Conservation (phyloP, 768 basidiomycete genomes). For the Trametes villosa region DNA sequence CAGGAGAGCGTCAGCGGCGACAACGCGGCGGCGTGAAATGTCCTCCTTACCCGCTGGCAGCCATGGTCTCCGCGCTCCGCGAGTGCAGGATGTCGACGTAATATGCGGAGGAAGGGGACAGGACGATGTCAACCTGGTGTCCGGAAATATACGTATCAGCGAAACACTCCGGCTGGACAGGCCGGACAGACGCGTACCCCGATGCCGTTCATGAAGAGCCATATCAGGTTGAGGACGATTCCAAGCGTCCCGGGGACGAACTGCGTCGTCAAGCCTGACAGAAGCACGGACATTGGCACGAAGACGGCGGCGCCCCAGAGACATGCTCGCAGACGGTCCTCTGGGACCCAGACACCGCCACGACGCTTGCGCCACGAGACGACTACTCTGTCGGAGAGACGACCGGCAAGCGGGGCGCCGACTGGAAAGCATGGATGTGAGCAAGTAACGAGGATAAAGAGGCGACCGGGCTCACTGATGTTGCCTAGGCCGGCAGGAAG, state of each 20-base stretch:
- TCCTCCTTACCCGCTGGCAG: slow-evolving; percentile 52
- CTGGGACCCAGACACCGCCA: slow-evolving; percentile 64
- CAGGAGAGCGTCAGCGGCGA: not conserved
- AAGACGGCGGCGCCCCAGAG: slow-evolving; percentile 51
- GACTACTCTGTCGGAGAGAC: slow-evolving; percentile 59
- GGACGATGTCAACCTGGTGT: slow-evolving; percentile 55
- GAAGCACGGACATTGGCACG: slow-evolving; percentile 55
- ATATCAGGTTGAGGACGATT: slow-evolving; percentile 53
- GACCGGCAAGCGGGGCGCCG: slow-evolving; percentile 63
- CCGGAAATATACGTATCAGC: not conserved
- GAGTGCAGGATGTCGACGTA: slow-evolving; percentile 61
- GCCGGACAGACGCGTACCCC: slow-evolving; percentile 49
- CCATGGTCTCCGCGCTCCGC: slow-evolving; percentile 66
- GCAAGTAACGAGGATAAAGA: not conserved
- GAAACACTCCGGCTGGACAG: too few species aligned
- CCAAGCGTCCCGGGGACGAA: slow-evolving; percentile 56
- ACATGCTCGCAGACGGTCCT: slow-evolving; percentile 65
- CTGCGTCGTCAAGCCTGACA: slow-evolving; percentile 53
- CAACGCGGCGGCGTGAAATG: not conserved
- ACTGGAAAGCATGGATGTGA: slow-evolving; percentile 38
- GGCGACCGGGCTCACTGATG: slow-evolving; percentile 46
- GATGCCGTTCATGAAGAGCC: slow-evolving; percentile 64
- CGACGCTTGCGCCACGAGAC: slow-evolving; percentile 51
- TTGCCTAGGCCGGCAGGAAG: slow-evolving; percentile 64
- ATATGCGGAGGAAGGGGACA: slow-evolving; percentile 61